These are phyloP conservation scores for Alternaria gansuensis DNA, from an alignment of 2,329 filamentous ascomycete species.

Conservation along the genomic window DNA sequence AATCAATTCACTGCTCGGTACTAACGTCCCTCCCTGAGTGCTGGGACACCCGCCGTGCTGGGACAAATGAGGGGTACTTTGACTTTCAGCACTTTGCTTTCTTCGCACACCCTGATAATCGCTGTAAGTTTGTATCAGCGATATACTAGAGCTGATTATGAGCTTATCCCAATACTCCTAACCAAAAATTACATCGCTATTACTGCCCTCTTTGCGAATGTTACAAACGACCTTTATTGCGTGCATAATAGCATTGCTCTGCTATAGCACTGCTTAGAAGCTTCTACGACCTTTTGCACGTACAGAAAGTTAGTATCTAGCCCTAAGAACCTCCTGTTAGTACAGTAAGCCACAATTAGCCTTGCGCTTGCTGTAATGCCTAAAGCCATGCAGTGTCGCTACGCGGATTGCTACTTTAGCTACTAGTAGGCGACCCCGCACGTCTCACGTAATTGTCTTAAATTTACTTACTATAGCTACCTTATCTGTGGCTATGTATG, in stretches of 20 bases:
- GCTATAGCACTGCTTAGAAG: slow-evolving; percentile 8
- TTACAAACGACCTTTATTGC: slow-evolving; percentile 10
- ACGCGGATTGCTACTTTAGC: slow-evolving; percentile 13
- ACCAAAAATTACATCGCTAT: slow-evolving; percentile 13
- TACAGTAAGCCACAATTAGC: slow-evolving; percentile 3
- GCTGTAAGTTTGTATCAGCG: slow-evolving; percentile 6
- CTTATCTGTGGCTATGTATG: not conserved
- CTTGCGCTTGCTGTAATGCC: slow-evolving; percentile 9
- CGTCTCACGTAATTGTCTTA: slow-evolving; percentile 1
- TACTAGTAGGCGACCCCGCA: slow-evolving; percentile 3
- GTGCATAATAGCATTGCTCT: slow-evolving; percentile 6
- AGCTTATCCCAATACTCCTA: slow-evolving; percentile 5
- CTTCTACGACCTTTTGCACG: slow-evolving; percentile 2
- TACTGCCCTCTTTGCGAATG: slow-evolving; percentile 12
- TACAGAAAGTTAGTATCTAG: slow-evolving; percentile 4
- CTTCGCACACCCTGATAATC: not conserved
- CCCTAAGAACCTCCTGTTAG: slow-evolving; percentile 11
- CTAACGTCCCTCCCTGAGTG: too few species aligned
- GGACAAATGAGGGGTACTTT: slow-evolving; percentile 1
- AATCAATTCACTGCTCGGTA: not conserved
- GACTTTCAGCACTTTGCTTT: not conserved
- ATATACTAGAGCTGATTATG: slow-evolving; percentile 10
- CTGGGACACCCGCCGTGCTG: not conserved
- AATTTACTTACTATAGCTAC: slow-evolving; percentile 5
- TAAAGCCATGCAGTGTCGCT: slow-evolving; percentile 9